Evolutionary conservation across 306 rosid genomes (phyloP).

Genomic region (Abrus pulchellus): DNA sequence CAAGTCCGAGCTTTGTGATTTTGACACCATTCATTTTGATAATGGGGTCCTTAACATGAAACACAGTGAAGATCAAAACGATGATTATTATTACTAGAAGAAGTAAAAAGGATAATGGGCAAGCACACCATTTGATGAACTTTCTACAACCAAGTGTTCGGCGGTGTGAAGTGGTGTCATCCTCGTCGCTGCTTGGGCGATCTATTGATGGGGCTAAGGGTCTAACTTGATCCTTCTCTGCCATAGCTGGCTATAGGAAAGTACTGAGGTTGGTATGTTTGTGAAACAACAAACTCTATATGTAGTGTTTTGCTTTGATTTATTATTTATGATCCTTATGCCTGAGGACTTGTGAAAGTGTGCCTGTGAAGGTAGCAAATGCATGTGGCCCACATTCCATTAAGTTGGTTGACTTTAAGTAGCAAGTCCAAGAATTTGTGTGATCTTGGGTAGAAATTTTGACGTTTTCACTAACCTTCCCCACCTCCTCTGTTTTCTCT

Average conservation of each 20-base stretch:
- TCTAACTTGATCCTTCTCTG: conserved; percentile 60
- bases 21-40: conserved; percentile 60
- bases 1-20: conserved; percentile 52
- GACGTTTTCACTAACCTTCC: background rate
- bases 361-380: background rate
- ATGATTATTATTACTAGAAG: conserved; percentile 44
- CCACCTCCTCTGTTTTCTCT: no score
- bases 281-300: background rate
- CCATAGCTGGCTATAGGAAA: conserved; percentile 42
- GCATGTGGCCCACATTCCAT: background rate
- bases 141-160: conserved; percentile 30
- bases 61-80: conserved; percentile 60
- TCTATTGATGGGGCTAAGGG: conserved; percentile 55
- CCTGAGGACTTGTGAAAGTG: background rate
- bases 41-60: conserved; percentile 61
- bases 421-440: background rate
- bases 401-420: background rate
- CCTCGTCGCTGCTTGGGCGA: conserved; percentile 40
- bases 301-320: background rate
- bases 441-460: background rate
- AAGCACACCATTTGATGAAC: conserved; percentile 57
- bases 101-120: conserved; percentile 29
- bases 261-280: background rate
- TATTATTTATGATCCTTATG: background rate
- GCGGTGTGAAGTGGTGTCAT: background rate